A percentile compares a stretch with the other conserved stretches of the same genome.
These are phyloP conservation scores for Vanrija pseudolonga DNA, from an alignment of 1,284 basidiomycete species.

Conservation along the genomic window DNA sequence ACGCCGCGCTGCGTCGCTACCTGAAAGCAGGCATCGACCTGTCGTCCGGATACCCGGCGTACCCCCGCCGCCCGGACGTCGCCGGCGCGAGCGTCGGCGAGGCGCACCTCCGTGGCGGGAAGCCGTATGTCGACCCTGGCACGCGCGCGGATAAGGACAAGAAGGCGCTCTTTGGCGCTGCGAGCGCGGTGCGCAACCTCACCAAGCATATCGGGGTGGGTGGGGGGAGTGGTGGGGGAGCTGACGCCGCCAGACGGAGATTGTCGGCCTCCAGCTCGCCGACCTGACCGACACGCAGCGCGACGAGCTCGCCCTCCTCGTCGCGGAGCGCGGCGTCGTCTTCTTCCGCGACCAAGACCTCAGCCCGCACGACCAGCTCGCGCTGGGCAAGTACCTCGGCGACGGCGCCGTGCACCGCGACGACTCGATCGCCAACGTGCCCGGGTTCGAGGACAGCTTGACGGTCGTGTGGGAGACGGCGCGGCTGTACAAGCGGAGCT, in stretches of 20 bases:
- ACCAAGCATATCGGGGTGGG: constrained; percentile 27
- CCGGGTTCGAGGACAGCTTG: constrained; percentile 10
- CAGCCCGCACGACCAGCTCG: constrained; percentile 25
- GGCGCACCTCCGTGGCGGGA: constrained; percentile 20
- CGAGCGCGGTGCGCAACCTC: constrained; percentile 31
- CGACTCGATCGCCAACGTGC: constrained; percentile 56
- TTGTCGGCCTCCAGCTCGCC: constrained; percentile 34
- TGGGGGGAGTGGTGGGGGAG: not conserved
- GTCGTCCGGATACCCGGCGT: constrained; percentile 35
- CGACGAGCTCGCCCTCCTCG: constrained; percentile 37
- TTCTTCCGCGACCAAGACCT: constrained; percentile 36
- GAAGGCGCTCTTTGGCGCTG: constrained; percentile 40
- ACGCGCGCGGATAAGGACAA: constrained; percentile 37
- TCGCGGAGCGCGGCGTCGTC: constrained; percentile 34
- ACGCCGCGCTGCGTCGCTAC: constrained; percentile 31
- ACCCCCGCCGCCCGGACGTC: constrained; percentile 35
- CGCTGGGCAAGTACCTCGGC: constrained; percentile 33
- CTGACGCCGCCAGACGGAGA: constrained; percentile 21
- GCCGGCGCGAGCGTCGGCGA: constrained; percentile 32
- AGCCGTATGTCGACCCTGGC: constrained; percentile 32
- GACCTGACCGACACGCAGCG: constrained; percentile 34
- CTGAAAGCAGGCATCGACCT: constrained; percentile 39
- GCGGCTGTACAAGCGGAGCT: constrained; percentile 6
- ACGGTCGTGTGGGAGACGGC: constrained; percentile 20
- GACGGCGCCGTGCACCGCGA: constrained; percentile 56